Evolutionary conservation across 768 basidiomycete species (phyloP).

Genomic region (Leccinum pellstonianum): DNA sequence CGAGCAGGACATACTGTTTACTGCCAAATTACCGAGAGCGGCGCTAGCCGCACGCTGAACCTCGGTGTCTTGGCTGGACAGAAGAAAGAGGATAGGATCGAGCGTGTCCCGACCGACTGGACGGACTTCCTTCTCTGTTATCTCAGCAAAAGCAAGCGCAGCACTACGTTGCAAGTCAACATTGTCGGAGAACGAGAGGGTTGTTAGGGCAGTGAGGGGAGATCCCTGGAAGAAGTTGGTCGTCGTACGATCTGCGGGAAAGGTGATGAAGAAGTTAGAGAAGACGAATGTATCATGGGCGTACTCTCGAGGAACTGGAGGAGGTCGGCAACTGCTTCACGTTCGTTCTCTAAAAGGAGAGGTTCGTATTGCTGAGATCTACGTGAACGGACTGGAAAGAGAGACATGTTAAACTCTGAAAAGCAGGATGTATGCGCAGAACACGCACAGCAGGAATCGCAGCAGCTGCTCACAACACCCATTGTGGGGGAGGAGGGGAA

Average conservation of each 20-base stretch:
- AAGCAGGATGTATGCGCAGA: slow-evolving; percentile 7
- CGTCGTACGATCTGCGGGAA: slow-evolving; percentile 73
- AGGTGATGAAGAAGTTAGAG: not conserved
- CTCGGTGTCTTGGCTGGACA: slow-evolving; percentile 97
- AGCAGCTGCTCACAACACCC: slow-evolving; percentile 80
- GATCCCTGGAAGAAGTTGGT: slow-evolving; percentile 98
- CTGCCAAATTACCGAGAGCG: slow-evolving; percentile 94
- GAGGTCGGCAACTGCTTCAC: slow-evolving; percentile 96
- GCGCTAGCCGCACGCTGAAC: slow-evolving; percentile 98
- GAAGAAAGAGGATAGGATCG: slow-evolving; percentile 95
- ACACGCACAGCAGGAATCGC: slow-evolving; percentile 76
- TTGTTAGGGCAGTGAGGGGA: slow-evolving; percentile 90
- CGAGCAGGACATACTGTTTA: slow-evolving; percentile 75
- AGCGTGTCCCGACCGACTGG: slow-evolving; percentile 96
- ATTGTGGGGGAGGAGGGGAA: slow-evolving; percentile 35
- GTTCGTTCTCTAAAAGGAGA: slow-evolving; percentile 85
- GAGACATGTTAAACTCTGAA: slow-evolving; percentile 18
- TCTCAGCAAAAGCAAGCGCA: slow-evolving; percentile 97
- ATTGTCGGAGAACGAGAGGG: slow-evolving; percentile 97
- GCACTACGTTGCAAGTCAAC: slow-evolving; percentile 98
- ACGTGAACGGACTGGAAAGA: slow-evolving; percentile 67
- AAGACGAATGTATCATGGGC: slow-evolving; percentile 27
- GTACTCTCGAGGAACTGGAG: slow-evolving; percentile 97
- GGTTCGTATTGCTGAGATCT: slow-evolving; percentile 88
- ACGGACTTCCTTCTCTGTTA: slow-evolving; percentile 98